Conservation (phyloP, 2,329 filamentous ascomycete species). For the Zasmidium cellare region DNA sequence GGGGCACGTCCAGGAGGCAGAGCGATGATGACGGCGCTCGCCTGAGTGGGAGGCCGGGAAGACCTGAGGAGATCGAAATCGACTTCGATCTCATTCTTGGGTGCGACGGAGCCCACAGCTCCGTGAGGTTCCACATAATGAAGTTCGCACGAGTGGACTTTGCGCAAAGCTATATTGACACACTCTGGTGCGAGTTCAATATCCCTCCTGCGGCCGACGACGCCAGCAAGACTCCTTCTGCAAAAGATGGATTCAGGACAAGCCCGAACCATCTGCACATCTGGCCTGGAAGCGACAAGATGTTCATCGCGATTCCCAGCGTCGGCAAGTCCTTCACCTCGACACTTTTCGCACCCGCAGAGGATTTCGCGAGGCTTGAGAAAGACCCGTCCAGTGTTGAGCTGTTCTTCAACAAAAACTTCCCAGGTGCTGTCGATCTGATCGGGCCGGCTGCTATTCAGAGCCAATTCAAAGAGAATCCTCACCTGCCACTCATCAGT, state of each 20-base stretch:
- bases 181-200: conserved; percentile 94
- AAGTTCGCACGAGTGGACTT: conserved; percentile 91
- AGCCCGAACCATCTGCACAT: conserved; percentile 95
- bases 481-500: conserved; percentile 87
- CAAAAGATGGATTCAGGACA: conserved; percentile 66
- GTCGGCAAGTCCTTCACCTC: conserved; percentile 91
- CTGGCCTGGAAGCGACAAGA: conserved; percentile 83
- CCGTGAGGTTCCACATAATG: conserved; percentile 91
- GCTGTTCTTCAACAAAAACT: conserved; percentile 76
- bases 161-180: conserved; percentile 91
- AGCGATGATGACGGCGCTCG: conserved; percentile 20
- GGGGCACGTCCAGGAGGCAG: conserved; percentile 20
- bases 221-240: conserved; percentile 27
- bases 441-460: conserved; percentile 69
- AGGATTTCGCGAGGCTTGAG: conserved; percentile 69
- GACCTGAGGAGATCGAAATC: conserved; percentile 68
- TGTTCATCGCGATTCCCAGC: conserved; percentile 97
- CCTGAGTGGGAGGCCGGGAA: conserved; percentile 19
- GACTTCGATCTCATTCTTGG: conserved; percentile 92
- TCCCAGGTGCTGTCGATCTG: conserved; percentile 75
- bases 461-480: conserved; percentile 75
- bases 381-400: conserved; percentile 60
- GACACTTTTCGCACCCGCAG: conserved; percentile 82
- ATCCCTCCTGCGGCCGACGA: conserved; percentile 57
- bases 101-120: conserved; percentile 91